Percentiles rank a stretch among this genome's conserved stretches.
phyloP scores from a whole-genome alignment of 768 basidiomycete species.

The Boletus tylopilopsis region DNA sequence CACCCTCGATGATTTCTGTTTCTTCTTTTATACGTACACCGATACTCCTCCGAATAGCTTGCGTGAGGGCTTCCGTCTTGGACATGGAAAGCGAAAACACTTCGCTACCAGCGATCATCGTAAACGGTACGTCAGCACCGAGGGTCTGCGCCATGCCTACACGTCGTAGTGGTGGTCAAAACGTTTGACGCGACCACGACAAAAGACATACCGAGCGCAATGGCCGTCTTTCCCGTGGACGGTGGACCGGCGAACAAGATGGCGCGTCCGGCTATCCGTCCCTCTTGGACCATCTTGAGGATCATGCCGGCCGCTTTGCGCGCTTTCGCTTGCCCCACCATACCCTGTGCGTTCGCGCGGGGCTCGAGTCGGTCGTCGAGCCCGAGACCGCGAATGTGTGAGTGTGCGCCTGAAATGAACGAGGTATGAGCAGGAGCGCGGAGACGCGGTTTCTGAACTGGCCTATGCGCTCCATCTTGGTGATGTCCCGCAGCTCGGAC shows the following conservation, averaged over 20 bases:
- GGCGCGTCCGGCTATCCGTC: conserved; percentile 90
- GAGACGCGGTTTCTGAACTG: conserved; percentile 5
- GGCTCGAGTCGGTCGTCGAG: conserved; percentile 92
- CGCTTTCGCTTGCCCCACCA: conserved; percentile 96
- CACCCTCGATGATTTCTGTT: conserved; percentile 95
- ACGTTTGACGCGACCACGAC: no score
- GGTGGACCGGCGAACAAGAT: conserved; percentile 98
- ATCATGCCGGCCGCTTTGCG: conserved; percentile 98
- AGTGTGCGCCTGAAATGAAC: conserved; percentile 67
- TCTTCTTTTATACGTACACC: conserved; percentile 98
- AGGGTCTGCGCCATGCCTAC: conserved; percentile 96
- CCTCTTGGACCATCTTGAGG: conserved; percentile 97
- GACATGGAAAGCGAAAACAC: conserved; percentile 98
- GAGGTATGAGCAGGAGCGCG: neutral
- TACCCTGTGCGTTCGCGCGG: conserved; percentile 83
- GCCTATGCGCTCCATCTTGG: conserved; percentile 94
- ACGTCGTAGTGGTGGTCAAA: neutral
- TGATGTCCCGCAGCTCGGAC: conserved; percentile 79
- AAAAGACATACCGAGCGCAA: conserved; percentile 75
- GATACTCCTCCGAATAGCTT: conserved; percentile 93
- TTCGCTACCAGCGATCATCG: conserved; percentile 96
- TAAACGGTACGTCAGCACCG: conserved; percentile 94
- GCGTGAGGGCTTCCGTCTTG: conserved; percentile 96
- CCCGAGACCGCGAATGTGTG: conserved; percentile 94
- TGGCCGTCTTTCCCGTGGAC: conserved; percentile 96